These are phyloP conservation scores for Dicorynia guianensis DNA, from an alignment of 306 rosid genomes.

Conservation along the genomic window DNA sequence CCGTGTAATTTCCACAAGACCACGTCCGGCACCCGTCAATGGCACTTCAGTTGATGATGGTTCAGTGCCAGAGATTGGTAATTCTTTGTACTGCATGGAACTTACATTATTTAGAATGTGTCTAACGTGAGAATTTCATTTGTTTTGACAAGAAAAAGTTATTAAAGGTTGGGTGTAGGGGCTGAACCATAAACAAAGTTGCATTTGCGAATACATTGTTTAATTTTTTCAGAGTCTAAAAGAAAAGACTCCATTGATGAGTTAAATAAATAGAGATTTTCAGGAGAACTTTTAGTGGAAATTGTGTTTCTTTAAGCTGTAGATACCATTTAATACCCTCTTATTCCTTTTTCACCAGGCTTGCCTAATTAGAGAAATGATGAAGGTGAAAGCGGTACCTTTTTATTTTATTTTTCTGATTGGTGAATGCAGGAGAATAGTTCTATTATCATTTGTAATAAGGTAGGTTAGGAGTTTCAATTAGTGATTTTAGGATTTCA, in stretches of 20 bases:
- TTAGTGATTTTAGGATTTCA: neutral
- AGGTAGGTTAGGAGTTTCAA: neutral
- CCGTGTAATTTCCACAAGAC: conserved; percentile 76
- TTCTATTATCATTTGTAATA: neutral
- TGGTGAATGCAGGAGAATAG: too few species aligned
- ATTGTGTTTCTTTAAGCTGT: neutral
- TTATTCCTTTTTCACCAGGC: conserved; percentile 16
- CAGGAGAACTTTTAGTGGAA: neutral
- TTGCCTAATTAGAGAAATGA: conserved; percentile 12
- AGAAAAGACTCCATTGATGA: neutral
- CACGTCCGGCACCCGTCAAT: conserved; percentile 49
- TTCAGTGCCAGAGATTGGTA: conserved; percentile 64
- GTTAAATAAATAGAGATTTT: neutral
- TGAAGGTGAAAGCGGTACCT: conserved; percentile 12
- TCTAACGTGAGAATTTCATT: conserved; percentile 1
- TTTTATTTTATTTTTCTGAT: neutral
- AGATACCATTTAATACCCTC: neutral
- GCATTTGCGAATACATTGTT: neutral
- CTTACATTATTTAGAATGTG: conserved; percentile 9
- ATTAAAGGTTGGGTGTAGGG: neutral
- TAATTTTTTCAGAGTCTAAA: neutral
- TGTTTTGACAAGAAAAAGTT: conserved; percentile 9
- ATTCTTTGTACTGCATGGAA: conserved; percentile 17
- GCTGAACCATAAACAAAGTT: conserved; percentile 19
- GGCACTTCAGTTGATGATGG: conserved; percentile 49